Conservation (phyloP, 2,329 filamentous ascomycete genomes). For the Diaporthe ilicicola region DNA sequence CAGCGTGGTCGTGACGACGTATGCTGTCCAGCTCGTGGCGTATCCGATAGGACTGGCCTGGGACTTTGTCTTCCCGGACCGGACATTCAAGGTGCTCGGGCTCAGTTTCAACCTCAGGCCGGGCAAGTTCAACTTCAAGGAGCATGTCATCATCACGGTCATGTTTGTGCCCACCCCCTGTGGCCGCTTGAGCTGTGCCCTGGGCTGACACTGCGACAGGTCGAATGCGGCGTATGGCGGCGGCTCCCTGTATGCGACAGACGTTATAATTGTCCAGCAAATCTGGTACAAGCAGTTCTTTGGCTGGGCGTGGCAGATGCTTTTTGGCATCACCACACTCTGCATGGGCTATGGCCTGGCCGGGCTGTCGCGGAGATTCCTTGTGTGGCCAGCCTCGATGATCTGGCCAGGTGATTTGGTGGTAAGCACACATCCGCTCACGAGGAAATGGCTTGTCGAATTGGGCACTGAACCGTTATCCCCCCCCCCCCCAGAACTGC, state of each 20-base stretch:
- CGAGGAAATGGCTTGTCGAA: neutral
- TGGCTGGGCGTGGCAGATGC: slow-evolving; percentile 52
- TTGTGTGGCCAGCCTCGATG: slow-evolving; percentile 70
- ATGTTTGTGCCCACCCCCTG: slow-evolving; percentile 54
- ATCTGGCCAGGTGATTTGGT: slow-evolving; percentile 67
- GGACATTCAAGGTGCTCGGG: slow-evolving; percentile 59
- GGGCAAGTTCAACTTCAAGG: slow-evolving; percentile 69
- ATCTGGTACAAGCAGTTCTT: slow-evolving; percentile 67
- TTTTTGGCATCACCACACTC: slow-evolving; percentile 68
- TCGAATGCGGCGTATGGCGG: slow-evolving; percentile 65
- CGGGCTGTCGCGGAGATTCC: slow-evolving; percentile 65
- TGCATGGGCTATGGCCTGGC: slow-evolving; percentile 72
- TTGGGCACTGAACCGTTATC: neutral
- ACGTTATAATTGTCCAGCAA: slow-evolving; percentile 59
- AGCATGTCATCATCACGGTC: slow-evolving; percentile 68
- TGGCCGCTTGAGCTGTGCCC: neutral
- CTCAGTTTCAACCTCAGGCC: slow-evolving; percentile 64
- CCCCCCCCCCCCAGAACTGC: slow-evolving; percentile 45
- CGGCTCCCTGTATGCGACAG: slow-evolving; percentile 64
- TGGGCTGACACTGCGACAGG: slow-evolving; percentile 33
- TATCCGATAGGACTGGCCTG: slow-evolving; percentile 66
- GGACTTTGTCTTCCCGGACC: slow-evolving; percentile 64
- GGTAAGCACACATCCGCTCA: neutral
- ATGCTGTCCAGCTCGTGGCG: slow-evolving; percentile 69
- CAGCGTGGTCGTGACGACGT: slow-evolving; percentile 66